Evolutionary conservation across 805 yeast species (phyloP).

Genomic region (Brettanomyces anomalus): DNA sequence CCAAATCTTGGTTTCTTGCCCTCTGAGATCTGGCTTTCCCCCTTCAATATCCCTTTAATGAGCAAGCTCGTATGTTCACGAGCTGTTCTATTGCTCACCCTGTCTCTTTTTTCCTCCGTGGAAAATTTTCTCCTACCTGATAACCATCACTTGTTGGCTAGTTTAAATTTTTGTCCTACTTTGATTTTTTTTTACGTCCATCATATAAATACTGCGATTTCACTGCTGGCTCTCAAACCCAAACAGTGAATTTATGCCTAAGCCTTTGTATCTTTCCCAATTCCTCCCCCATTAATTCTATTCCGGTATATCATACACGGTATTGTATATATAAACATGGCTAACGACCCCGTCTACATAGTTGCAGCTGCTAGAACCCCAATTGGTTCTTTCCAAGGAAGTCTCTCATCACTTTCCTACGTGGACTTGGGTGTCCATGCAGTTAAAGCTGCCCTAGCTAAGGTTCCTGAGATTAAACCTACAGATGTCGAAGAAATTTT

Average conservation of each 20-base stretch:
- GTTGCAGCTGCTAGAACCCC: slow-evolving; percentile 94
- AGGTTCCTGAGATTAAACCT: slow-evolving; percentile 74
- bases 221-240: too few relatives aligned
- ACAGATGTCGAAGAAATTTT: slow-evolving; percentile 78
- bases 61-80: background rate
- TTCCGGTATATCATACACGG: too few relatives aligned
- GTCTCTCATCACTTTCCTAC: slow-evolving; percentile 62
- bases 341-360: slow-evolving; percentile 57
- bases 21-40: background rate
- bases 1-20: background rate
- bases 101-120: background rate
- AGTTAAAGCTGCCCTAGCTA: slow-evolving; percentile 76
- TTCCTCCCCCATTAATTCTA: background rate
- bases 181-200: too few relatives aligned
- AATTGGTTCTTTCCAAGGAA: slow-evolving; percentile 88
- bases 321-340: slow-evolving; percentile 10
- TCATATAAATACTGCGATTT: too few relatives aligned
- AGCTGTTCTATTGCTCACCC: background rate
- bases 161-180: too few relatives aligned
- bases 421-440: slow-evolving; percentile 90
- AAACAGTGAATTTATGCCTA: too few relatives aligned
- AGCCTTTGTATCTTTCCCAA: background rate
- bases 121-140: background rate
- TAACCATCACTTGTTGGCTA: too few relatives aligned
- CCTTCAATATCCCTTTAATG: background rate